phyloP scores from a whole-genome alignment of 2,329 filamentous ascomycete species.

The Penicillium sp. region DNA sequence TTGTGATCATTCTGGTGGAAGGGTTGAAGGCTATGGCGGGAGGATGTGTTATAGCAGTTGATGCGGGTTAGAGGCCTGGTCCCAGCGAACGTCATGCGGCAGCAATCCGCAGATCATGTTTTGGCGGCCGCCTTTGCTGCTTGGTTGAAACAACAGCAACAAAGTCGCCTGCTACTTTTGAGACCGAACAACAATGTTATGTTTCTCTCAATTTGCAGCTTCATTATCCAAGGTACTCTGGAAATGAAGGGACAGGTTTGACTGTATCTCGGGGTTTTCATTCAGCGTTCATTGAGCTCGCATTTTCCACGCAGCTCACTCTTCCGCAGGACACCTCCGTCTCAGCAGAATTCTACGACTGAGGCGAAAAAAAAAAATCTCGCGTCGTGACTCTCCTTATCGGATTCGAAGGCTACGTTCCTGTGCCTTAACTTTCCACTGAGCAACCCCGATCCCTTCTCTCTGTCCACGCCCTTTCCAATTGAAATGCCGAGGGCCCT shows the following conservation, averaged over 20 bases:
- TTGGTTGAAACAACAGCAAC: not conserved
- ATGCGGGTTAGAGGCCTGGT: slow-evolving; percentile 19
- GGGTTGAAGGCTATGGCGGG: slow-evolving; percentile 8
- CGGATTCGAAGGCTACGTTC: not conserved
- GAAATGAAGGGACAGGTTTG: not conserved
- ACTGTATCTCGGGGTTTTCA: not conserved
- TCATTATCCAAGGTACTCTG: not conserved
- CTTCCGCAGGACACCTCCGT: not conserved
- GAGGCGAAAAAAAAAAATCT: not conserved
- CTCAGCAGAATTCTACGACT: not conserved
- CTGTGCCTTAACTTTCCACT: not conserved
- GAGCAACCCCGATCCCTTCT: not conserved
- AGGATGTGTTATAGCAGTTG: slow-evolving; percentile 11
- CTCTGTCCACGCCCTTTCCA: not conserved
- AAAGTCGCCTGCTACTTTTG: not conserved
- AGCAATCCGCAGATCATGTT: slow-evolving; percentile 22
- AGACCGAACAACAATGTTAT: slow-evolving; percentile 7
- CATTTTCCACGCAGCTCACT: not conserved
- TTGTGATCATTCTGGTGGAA: slow-evolving; percentile 29
- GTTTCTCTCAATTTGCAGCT: not conserved
- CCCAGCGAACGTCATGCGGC: slow-evolving; percentile 37
- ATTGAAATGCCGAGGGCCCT: not conserved
- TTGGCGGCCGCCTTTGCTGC: slow-evolving; percentile 26
- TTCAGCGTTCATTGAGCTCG: not conserved
- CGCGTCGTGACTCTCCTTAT: not conserved